Evolutionary conservation across 805 yeast species (phyloP).

Genomic region (Ogataea pilisensis): DNA sequence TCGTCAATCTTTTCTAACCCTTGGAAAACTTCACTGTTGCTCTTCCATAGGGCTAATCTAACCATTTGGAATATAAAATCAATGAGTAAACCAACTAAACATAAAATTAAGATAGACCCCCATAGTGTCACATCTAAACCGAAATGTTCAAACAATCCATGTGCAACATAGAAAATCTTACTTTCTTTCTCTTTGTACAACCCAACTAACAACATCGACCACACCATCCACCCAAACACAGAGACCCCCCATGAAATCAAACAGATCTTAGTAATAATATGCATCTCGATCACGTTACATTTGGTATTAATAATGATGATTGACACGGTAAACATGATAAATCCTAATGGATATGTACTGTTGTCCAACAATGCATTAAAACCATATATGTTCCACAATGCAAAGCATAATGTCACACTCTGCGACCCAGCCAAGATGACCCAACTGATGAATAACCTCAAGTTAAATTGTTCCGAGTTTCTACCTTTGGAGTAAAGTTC

Average conservation of each 20-base stretch:
- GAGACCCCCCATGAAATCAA: conserved; percentile 65
- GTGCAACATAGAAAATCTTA: conserved; percentile 64
- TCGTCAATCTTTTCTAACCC: conserved; percentile 66
- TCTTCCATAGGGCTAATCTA: conserved; percentile 53
- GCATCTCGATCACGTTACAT: conserved; percentile 78
- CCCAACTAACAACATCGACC: conserved; percentile 75
- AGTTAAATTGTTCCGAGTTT: conserved; percentile 66
- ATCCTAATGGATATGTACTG: conserved; percentile 78
- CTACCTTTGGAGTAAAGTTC: conserved; percentile 81
- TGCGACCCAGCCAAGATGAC: conserved; percentile 70
- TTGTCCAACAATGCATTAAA: conserved; percentile 62
- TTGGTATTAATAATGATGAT: conserved; percentile 73
- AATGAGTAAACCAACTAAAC: conserved; percentile 54
- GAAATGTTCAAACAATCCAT: conserved; percentile 65
- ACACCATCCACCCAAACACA: conserved; percentile 77
- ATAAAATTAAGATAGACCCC: conserved; percentile 63
- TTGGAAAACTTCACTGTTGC: conserved; percentile 77
- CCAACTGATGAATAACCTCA: conserved; percentile 72
- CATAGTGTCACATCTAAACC: conserved; percentile 85
- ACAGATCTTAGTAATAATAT: conserved; percentile 63
- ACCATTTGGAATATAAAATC: conserved; percentile 63
- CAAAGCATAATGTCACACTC: conserved; percentile 66
- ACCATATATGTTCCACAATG: conserved; percentile 69
- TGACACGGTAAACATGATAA: conserved; percentile 66
- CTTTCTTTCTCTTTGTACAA: conserved; percentile 52